Base-by-base conservation (phyloP, 139 green algal species). In the Asterochloris erici region DNA sequence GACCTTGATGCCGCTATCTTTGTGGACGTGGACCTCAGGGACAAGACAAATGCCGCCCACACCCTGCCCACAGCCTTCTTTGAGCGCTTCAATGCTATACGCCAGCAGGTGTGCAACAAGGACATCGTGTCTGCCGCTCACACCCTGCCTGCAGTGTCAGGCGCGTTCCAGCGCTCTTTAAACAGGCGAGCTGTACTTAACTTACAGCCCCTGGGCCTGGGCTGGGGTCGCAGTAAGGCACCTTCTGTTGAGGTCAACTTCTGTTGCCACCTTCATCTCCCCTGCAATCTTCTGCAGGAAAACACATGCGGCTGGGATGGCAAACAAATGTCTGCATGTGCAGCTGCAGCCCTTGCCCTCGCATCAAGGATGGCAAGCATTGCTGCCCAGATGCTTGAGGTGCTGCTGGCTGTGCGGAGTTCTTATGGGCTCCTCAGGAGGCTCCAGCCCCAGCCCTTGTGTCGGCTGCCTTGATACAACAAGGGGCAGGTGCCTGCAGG, bases 21-120 rank as follows among this genome's bases (percentile, higher is more conserved):
- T 29, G 79, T 27, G 17, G 79, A 54, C 26, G 54, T 68, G 68
- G 79, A 83, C 79, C 14, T 78, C 2, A 71, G 68, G n/a, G 63
- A 63, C 47, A 66, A 68, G 28, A 47, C 73, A 9, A 76, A 75
- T 21, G 79, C 79, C 9, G 17, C 27, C 47, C 73, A 21, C 21
- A 78, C 68, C 14, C 14, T 78, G 79, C 79, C 79, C 10, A 64
- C n/a, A 47, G 79, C 79, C 11, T 83, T 83, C 79, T 68, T 78
- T 29, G 68, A 68, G 17, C 62, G 79, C 11, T 83, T 68, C 68
- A 68, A 71, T 16, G 69, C 73, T 19, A 27, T 83, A 14, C 79
- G 79, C 13, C 64, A 73, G 38, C 14, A 78, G 69, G 79, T 83
- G 70, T 76, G 12, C 54, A 11, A 0, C 10, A 62, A 0, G 54